These are phyloP conservation scores for Penicillium paneum DNA, from an alignment of 2,329 filamentous ascomycete genomes.

Conservation along the genomic window DNA sequence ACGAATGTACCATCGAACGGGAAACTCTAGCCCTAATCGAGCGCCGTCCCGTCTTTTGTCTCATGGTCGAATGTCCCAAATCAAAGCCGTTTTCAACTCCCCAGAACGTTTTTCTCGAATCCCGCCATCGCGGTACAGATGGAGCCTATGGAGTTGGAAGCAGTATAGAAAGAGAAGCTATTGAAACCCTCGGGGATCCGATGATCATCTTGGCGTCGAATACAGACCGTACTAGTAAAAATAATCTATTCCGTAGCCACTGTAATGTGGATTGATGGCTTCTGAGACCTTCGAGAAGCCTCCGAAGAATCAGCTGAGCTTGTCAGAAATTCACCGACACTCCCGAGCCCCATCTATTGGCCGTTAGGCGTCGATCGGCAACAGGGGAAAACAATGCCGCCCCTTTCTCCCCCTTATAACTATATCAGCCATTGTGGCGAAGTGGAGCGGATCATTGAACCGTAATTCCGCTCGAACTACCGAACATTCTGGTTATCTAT, in stretches of 20 bases:
- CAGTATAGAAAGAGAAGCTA: conserved; percentile 1
- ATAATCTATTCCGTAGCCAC: background rate
- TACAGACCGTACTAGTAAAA: conserved; percentile 6
- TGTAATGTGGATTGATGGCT: background rate
- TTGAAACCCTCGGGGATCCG: conserved; percentile 3
- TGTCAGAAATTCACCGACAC: conserved; percentile 28
- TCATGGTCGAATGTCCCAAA: background rate
- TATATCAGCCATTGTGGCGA: conserved; percentile 1
- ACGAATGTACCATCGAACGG: background rate
- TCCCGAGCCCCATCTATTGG: conserved; percentile 16
- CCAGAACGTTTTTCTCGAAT: background rate
- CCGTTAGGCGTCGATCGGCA: conserved; percentile 18
- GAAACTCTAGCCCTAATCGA: background rate
- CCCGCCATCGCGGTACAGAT: background rate
- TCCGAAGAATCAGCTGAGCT: conserved; percentile 23
- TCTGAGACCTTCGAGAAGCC: conserved; percentile 21
- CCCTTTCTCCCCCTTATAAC: conserved; percentile 3
- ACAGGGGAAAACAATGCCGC: conserved; percentile 6
- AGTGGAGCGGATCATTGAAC: background rate
- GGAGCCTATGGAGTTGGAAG: background rate
- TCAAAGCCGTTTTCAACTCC: background rate
- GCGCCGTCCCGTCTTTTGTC: background rate
- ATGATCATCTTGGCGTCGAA: conserved; percentile 18
- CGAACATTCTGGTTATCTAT: background rate
- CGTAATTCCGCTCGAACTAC: background rate